Conservation (phyloP, 495 filamentous ascomycete species). For the Aspergillus asperescens region DNA sequence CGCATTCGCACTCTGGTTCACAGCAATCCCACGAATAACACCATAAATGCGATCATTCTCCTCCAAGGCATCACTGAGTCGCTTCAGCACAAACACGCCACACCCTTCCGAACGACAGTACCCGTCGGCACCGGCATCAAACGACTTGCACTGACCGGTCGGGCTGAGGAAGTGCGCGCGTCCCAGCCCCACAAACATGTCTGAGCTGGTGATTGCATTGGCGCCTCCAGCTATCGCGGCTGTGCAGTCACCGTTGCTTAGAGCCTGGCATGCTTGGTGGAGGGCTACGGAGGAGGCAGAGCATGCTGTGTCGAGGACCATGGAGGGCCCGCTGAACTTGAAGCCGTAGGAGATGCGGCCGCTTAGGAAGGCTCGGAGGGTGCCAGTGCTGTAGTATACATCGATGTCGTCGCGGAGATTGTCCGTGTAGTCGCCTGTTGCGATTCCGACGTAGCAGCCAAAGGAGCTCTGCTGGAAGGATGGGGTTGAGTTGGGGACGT, state of each 20-base stretch:
- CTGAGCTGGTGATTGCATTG: constrained; percentile 28
- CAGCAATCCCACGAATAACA: constrained; percentile 42
- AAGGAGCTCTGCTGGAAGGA: too few relatives aligned
- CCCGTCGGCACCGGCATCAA: constrained; percentile 59
- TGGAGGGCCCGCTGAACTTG: constrained; percentile 42
- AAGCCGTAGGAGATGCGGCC: constrained; percentile 37
- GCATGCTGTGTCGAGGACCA: constrained; percentile 43
- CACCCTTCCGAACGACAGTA: constrained; percentile 63
- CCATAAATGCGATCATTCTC: constrained; percentile 57
- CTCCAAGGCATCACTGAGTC: constrained; percentile 50
- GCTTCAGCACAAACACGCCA: constrained; percentile 59
- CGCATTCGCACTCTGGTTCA: too few relatives aligned
- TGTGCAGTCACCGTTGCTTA: constrained; percentile 29
- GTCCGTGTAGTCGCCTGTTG: too few relatives aligned
- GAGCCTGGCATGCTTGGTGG: constrained; percentile 27
- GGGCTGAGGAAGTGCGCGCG: constrained; percentile 26
- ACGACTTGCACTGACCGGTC: constrained; percentile 52
- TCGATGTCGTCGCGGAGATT: too few relatives aligned
- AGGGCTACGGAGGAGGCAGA: constrained; percentile 39
- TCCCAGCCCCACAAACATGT: constrained; percentile 21
- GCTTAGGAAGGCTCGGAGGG: constrained; percentile 23
- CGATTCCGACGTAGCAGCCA: too few relatives aligned
- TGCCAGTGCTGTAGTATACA: too few relatives aligned
- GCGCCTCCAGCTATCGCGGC: constrained; percentile 33
- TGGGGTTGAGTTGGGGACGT: too few relatives aligned